These are phyloP conservation scores for Rhodotorula toruloides DNA, from an alignment of 768 basidiomycete genomes.

Conservation along the genomic window DNA sequence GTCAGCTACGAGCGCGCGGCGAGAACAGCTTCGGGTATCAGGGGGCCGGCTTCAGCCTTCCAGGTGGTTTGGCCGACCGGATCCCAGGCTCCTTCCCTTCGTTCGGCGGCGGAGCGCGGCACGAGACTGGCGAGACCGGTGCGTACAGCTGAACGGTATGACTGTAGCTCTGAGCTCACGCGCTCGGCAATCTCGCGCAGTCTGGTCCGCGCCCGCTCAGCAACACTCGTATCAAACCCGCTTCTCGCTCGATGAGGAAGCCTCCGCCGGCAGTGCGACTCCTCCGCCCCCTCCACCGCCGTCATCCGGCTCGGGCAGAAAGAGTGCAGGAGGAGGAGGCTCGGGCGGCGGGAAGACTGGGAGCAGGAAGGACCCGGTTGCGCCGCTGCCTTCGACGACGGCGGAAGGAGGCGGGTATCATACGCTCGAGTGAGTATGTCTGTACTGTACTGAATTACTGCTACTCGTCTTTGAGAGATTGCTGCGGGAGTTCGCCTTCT, in stretches of 20 bases:
- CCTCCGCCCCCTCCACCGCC: background rate
- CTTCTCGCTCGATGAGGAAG: conserved; percentile 27
- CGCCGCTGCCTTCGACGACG: background rate
- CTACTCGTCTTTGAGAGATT: background rate
- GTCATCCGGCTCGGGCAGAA: background rate
- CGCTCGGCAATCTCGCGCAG: background rate
- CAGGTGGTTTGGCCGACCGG: conserved; percentile 4
- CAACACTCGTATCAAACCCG: conserved; percentile 13
- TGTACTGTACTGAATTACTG: background rate
- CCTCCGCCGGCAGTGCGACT: background rate
- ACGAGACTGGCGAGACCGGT: conserved; percentile 7
- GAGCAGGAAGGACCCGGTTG: background rate
- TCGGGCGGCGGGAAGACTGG: background rate
- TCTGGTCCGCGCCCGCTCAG: conserved; percentile 24
- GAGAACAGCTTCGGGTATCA: background rate
- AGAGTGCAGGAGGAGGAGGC: background rate
- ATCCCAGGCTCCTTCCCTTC: conserved; percentile 9
- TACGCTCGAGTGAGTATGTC: conserved; percentile 11
- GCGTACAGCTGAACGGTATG: background rate
- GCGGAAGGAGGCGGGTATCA: conserved; percentile 36
- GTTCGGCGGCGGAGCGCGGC: background rate
- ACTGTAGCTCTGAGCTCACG: background rate
- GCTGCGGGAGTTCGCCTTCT: too few relatives aligned
- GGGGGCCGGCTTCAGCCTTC: conserved; percentile 5
- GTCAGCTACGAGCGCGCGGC: conserved; percentile 11